Evolutionary conservation across 495 filamentous ascomycete genomes (phyloP), one percentile per base, ranked within the genome.

Genomic region (Penicillium canariense): DNA sequence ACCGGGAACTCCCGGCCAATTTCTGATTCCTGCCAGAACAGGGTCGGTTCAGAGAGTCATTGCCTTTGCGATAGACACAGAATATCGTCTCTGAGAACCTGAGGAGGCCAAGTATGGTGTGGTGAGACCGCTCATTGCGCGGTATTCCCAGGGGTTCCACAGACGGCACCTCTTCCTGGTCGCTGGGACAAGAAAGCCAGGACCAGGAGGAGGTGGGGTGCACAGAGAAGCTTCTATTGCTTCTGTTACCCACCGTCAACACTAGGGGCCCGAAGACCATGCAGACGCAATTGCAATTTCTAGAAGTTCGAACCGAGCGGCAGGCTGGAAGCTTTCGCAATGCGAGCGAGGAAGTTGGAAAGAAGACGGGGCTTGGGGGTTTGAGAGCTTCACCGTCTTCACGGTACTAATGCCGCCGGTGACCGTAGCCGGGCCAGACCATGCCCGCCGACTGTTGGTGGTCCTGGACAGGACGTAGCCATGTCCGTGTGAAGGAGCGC

Each of bases 251-350:
- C 53, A 59, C 53, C 27, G 1, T 45, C 51, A 48, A 55, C 14
- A 25, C 28, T 27, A 52, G 50, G 38, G 53, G 44, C 38, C 20
- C 31, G 36, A 49, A 31, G 40, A 32, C 35, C 38, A 50, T 36
- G 53, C 49, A 54, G 61, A 36, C 58, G 50, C 42, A 42, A 61
- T 61, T 59, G 50, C 17, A 61, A 64, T 61, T 58, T 65, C 61
- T 60, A 54, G 56, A 67, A 65, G 50, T 47, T 58, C 51, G 38
- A 54, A 34, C 27, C 18, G 53, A 60, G 12, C 39, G 17, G 64
- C 55, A 11, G 36, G 26, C 6, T 28, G 18, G 35, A 50, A 15
- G 25, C 9, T 31, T 57, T 50, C 20, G 30, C 38, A 56, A 52
- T 52, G 11, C 9, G 9, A 32, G 26, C 4, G 34, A 25, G 32